Conservation (phyloP, 2,329 filamentous ascomycete species). For the Alternaria novae-zelandiae region DNA sequence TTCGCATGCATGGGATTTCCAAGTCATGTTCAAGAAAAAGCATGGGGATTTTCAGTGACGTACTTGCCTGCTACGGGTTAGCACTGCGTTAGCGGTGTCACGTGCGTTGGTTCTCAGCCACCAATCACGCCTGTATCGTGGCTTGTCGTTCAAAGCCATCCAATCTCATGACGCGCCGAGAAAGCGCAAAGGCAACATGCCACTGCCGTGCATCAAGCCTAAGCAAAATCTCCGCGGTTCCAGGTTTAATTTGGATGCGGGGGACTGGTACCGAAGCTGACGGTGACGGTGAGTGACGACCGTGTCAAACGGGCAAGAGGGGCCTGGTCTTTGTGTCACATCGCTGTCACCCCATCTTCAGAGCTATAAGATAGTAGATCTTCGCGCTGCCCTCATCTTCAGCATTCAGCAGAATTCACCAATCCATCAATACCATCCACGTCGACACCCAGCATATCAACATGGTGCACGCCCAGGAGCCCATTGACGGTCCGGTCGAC, state of each 20-base stretch:
- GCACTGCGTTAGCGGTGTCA: constrained; percentile 1
- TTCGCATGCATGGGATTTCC: not conserved
- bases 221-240: not conserved
- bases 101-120: not conserved
- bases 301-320: not conserved
- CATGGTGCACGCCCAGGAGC: constrained; percentile 16
- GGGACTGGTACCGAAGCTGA: not conserved
- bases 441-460: not conserved
- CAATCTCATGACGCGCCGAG: not conserved
- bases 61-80: not conserved
- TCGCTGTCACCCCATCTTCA: not conserved
- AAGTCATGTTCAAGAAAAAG: not conserved
- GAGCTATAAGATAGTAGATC: not conserved
- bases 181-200: not conserved
- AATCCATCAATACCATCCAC: not conserved
- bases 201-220: not conserved
- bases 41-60: constrained; percentile 5
- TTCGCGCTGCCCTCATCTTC: not conserved
- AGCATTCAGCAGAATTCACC: not conserved
- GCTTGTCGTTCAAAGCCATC: not conserved
- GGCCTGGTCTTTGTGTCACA: not conserved
- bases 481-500: constrained; percentile 21
- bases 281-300: constrained; percentile 4
- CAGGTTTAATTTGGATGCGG: not conserved
- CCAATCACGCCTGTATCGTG: not conserved